phyloP scores from a whole-genome alignment of 208 protist species.

The Leishmania mexicana region DNA sequence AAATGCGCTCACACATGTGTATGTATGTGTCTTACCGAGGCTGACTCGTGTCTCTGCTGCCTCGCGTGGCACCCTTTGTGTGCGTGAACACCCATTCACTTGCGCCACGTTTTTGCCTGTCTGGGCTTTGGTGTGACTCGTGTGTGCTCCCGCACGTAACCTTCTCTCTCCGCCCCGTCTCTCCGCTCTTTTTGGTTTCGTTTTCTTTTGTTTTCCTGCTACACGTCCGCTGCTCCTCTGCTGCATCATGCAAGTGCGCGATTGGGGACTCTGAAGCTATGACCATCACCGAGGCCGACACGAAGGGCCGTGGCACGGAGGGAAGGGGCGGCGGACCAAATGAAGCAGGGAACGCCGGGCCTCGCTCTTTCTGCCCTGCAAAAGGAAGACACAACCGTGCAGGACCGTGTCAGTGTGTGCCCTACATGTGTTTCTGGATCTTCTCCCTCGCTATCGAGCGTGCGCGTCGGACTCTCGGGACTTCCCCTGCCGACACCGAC shows the following conservation, averaged over 20 bases:
- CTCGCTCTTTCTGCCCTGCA: no score
- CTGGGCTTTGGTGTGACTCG: not conserved
- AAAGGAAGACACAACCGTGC: not conserved
- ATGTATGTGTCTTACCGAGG: not conserved
- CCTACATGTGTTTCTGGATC: not conserved
- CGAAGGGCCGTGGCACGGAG: no score
- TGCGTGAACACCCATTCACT: not conserved
- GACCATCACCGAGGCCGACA: no score
- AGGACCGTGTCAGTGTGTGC: not conserved
- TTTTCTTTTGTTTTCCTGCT: not conserved
- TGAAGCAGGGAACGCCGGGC: no score
- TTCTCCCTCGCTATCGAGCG: not conserved
- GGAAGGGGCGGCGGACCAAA: no score
- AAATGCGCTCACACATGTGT: not conserved
- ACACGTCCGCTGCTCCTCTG: not conserved
- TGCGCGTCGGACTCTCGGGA: no score
- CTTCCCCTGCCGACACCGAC: not conserved
- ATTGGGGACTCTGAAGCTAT: no score
- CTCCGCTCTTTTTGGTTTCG: not conserved
- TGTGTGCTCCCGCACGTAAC: not conserved
- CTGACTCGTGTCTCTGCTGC: not conserved
- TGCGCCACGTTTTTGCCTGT: not conserved
- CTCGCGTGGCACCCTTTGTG: not conserved
- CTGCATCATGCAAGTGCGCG: not conserved
- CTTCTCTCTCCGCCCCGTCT: conserved; percentile 2